Base-by-base conservation (phyloP, 805 yeast species). In the Candida michaelii region DNA sequence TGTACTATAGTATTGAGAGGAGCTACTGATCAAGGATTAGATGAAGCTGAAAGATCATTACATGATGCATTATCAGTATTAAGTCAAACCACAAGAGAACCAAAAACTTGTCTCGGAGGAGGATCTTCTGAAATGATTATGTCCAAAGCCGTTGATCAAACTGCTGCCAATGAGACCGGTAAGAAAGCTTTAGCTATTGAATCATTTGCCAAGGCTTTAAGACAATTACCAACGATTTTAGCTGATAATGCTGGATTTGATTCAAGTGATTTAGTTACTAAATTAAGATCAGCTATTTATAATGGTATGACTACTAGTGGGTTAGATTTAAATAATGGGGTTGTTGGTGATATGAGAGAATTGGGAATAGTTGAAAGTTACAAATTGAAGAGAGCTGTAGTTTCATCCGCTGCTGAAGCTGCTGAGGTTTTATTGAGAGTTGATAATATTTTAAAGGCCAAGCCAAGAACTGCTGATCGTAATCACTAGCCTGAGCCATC, bases 181-280 rank as follows among this genome's bases (percentile, higher is more conserved):
- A 93, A 93, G 71, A 88, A 86, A 59, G 84, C 97, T 2, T 71
- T 93, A 39, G 99, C 99, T 2, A 82, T 93, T 43, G 98, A 91
- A 65, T 83, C 96, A 1, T 93, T 88, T 70, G 97, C 95, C 14
- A 81, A 84, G 49, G 98, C 98, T 5, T 74, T 93, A 58, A 83
- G 97, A 66, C 96, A 89, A 65, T 74, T 93, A 50, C 99, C 99
- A 46, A 89, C 95, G 1, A 90, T 93, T 48, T 74, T 93, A 52
- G 96, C 97, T 36, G 98, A 93, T 60, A 93, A 93, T 60, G 98
- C 99, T 3, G 99, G 99, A 21, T 87, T 80, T 56, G 99, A 93
- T 62, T 85, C 97, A 16, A 82, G 89, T 55, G 98, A 95, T 54
- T 73, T 93, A 48, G 95, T 93, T 11, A 77, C 98, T 8, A 89